Evolutionary conservation across 371 early-diverging fungal genomes (phyloP).

Genomic region (Polyrhizophydium stewartii): DNA sequence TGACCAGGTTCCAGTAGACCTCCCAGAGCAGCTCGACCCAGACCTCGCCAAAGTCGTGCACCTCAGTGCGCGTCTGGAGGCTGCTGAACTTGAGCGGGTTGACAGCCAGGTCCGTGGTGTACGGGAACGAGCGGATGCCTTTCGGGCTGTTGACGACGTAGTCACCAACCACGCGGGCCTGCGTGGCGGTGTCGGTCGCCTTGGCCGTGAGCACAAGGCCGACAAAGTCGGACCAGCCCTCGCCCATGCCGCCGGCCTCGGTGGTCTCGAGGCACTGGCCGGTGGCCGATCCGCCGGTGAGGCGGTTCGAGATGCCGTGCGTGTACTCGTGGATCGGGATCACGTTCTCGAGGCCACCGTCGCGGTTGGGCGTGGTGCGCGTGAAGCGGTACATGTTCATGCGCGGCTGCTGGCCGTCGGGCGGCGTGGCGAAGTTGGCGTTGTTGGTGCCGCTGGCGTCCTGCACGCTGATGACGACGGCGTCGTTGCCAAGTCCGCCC

Average conservation of each 20-base stretch:
- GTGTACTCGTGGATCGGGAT: constrained; percentile 46
- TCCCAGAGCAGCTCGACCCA: constrained; percentile 68
- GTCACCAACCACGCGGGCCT: constrained; percentile 15
- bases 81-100: constrained; percentile 25
- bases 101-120: constrained; percentile 22
- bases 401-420: constrained; percentile 29
- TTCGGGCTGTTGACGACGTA: constrained; percentile 30
- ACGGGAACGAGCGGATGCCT: constrained; percentile 27
- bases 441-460: constrained; percentile 28
- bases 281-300: constrained; percentile 34
- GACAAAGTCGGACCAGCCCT: constrained; percentile 32
- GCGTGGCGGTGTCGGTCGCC: constrained; percentile 16
- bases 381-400: constrained; percentile 37
- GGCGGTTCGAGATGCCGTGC: constrained; percentile 39
- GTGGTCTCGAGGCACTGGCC: constrained; percentile 22
- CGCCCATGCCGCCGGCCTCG: constrained; percentile 34
- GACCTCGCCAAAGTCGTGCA: constrained; percentile 35
- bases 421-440: constrained; percentile 39
- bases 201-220: constrained; percentile 11
- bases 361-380: constrained; percentile 21
- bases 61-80: constrained; percentile 13
- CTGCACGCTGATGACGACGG: constrained; percentile 54
- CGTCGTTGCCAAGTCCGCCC: constrained; percentile 69
- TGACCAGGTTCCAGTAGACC: constrained; percentile 78
- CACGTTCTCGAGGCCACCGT: constrained; percentile 37